Conservation (phyloP, 2,329 filamentous ascomycete species). For the Paraphoma chrysanthemicola region DNA sequence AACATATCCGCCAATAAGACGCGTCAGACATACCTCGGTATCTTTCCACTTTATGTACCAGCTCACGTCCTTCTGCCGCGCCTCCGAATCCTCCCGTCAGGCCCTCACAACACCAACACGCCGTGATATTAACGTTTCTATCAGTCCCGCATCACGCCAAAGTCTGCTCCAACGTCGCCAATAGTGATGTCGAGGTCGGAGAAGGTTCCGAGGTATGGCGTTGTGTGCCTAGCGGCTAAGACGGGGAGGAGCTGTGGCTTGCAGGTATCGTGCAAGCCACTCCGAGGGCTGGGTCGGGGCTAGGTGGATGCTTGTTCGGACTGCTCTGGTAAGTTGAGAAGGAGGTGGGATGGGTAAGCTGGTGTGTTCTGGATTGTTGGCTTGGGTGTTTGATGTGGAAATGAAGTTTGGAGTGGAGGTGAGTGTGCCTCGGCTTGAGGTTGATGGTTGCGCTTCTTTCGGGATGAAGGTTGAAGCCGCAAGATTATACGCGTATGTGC, state of each 20-base stretch:
- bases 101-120: conserved; percentile 1
- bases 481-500: no score
- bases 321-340: neutral
- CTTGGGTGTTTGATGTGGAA: neutral
- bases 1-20: neutral
- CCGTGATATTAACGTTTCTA: neutral
- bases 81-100: neutral
- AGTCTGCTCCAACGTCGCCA: neutral
- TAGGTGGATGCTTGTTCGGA: conserved; percentile 5
- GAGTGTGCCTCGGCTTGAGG: neutral
- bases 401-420: neutral
- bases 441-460: no score
- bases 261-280: neutral
- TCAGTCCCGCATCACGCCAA: neutral
- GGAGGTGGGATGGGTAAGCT: neutral
- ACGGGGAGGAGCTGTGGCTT: neutral
- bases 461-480: no score
- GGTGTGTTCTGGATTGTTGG: neutral
- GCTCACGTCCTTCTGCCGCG: neutral
- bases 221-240: conserved; percentile 3
- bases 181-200: conserved; percentile 2
- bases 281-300: neutral
- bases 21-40: neutral
- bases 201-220: conserved; percentile 11
- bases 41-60: neutral